phyloP scores from a whole-genome alignment of 352 stramenopile species.

The Elongisporangium prolatum region DNA sequence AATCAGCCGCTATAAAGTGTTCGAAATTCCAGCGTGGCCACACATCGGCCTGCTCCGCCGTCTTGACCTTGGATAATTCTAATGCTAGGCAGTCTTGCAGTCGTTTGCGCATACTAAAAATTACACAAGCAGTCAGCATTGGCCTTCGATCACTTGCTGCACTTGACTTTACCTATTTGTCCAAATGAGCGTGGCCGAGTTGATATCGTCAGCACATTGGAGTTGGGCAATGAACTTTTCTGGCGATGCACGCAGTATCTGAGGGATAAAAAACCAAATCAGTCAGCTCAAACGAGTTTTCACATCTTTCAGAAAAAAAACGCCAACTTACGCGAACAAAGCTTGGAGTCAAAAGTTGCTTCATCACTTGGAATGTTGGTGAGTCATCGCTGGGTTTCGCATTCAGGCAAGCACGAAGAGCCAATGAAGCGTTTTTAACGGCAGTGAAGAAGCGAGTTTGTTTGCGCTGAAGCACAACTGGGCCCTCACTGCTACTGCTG shows the following conservation, averaged over 20 bases:
- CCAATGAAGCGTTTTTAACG: conserved; percentile 50
- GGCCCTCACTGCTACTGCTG: conserved; percentile 8
- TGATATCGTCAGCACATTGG: conserved; percentile 61
- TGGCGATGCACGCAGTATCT: conserved; percentile 58
- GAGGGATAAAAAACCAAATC: neutral
- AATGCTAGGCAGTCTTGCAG: conserved; percentile 44
- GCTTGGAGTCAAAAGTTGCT: conserved; percentile 75
- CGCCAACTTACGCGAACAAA: conserved; percentile 60
- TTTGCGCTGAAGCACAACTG: conserved; percentile 17
- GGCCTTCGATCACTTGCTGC: neutral
- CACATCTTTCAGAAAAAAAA: no score
- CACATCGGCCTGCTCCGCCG: conserved; percentile 31
- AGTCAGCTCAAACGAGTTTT: neutral
- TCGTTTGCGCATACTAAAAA: conserved; percentile 53
- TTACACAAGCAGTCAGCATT: conserved; percentile 1
- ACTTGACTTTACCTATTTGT: conserved; percentile 22
- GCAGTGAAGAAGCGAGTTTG: conserved; percentile 42
- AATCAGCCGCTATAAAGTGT: conserved; percentile 83
- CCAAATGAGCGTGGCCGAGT: conserved; percentile 67
- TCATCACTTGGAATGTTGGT: conserved; percentile 45
- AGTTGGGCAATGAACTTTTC: conserved; percentile 58
- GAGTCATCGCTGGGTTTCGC: conserved; percentile 32
- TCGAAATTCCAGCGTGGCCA: conserved; percentile 82
- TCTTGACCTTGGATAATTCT: conserved; percentile 69
- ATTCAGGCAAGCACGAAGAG: conserved; percentile 49